phyloP scores from a whole-genome alignment of 2,329 filamentous ascomycete genomes.

The Trichoderma brevicompactum region DNA sequence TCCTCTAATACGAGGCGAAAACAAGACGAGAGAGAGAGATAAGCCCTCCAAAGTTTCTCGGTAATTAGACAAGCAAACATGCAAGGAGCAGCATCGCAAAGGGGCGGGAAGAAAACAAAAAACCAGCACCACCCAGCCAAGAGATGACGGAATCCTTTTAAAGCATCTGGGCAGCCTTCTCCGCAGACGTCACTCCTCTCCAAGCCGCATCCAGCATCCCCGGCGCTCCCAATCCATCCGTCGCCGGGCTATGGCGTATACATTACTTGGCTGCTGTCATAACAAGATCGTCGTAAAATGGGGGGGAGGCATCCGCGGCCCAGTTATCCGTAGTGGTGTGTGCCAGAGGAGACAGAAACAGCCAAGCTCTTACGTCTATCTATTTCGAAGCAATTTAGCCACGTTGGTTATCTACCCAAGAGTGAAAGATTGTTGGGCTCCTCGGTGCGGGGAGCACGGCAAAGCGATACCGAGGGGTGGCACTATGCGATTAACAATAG shows the following conservation, averaged over 20 bases:
- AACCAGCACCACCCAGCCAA: not conserved
- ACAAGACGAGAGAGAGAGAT: too few relatives aligned
- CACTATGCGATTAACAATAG: not conserved
- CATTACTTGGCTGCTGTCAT: not conserved
- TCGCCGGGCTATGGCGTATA: not conserved
- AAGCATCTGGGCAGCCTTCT: not conserved
- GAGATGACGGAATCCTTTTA: not conserved
- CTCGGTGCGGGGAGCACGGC: conserved; percentile 13
- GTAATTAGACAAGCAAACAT: not conserved
- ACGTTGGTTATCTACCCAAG: not conserved
- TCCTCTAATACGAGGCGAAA: too few relatives aligned
- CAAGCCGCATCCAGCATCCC: not conserved
- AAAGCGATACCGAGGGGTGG: conserved; percentile 2
- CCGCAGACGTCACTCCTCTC: conserved; percentile 3
- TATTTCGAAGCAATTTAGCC: too few relatives aligned
- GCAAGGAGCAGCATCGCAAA: not conserved
- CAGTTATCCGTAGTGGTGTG: conserved; percentile 7
- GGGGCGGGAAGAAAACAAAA: not conserved
- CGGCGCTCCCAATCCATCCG: conserved; percentile 7
- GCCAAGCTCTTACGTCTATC: too few relatives aligned
- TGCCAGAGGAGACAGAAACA: not conserved
- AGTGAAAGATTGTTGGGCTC: not conserved
- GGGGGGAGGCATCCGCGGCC: not conserved
- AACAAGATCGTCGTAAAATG: not conserved
- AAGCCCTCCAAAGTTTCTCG: too few relatives aligned